Conservation (phyloP, 202 grass and related monocot species). For the Brachypodium distachyon region DNA sequence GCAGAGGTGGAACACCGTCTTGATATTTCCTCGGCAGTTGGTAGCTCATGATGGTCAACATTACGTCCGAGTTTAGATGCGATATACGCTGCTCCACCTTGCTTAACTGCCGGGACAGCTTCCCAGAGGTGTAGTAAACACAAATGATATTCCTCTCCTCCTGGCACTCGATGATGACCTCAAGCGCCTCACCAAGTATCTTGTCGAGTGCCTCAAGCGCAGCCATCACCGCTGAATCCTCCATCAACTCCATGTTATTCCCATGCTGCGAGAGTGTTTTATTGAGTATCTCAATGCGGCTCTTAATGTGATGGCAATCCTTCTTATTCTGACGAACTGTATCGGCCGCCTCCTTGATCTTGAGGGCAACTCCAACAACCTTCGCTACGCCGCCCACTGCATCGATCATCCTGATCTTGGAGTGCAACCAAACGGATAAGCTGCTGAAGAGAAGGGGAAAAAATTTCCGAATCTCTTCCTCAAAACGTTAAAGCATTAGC, state of each 20-base stretch:
- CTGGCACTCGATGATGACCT: neutral
- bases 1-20: neutral
- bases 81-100: neutral
- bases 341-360: neutral
- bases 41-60: neutral
- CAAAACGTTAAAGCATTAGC: neutral
- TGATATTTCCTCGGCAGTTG: neutral
- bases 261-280: neutral
- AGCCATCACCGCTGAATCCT: neutral
- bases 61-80: neutral
- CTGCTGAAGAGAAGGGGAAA: neutral
- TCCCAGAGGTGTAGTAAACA: neutral
- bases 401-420: neutral
- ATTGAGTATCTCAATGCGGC: neutral
- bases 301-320: neutral
- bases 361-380: neutral
- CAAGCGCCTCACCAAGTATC: neutral
- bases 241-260: neutral
- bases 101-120: neutral
- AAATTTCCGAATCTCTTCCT: neutral
- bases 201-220: neutral
- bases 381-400: neutral
- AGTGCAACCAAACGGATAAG: neutral
- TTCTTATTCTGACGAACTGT: neutral
- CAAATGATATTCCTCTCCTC: neutral